Base-by-base conservation (phyloP, 768 basidiomycete species). In the Hemileccinum impolitum region DNA sequence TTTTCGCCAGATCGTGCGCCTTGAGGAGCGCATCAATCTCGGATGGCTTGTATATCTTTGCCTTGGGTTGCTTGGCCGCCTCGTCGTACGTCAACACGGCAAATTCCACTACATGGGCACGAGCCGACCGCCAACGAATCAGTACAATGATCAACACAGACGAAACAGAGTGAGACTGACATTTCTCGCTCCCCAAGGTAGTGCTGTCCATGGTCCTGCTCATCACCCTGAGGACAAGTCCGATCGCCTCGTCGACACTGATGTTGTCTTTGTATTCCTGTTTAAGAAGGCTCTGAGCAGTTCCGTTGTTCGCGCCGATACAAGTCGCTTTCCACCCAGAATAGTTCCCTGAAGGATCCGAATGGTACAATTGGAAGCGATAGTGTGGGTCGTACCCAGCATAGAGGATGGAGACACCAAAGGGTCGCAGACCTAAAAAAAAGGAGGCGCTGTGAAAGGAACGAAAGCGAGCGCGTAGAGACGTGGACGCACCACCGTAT, bases 121-220 rank as follows among this genome's bases (percentile, higher is more conserved):
- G 10, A 41, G n/a, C 21, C 30, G 36, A 34, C 41, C 35, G 43
- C 53, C 34, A 50, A 31, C 13, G 45, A 30, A 30, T 45, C 25
- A 36, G 48, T 12, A 9, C 28, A 30, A 30, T 7, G 30, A 25
- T 37, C 14, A 19, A 19, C 12, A 14, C 18, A 42, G 10, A 12
- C 23, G 21, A 39, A 3, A 67, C 87, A 3, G 30, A 7, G 8
- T 17, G 21, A 40, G 6, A 70, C 93, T 63, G 59, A 96, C 96
- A 74, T 69, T 97, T 98, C 73, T 99, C 96, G 63, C 91, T 94
- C 28, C 91, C 89, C 54, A 99, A 69, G 39, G 92, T 97, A 26
- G 95, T 97, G 54, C 91, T 94, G 64, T 99, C 96, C 95, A 99
- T 97, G 47, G 95, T 97, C 80, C 97, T 98, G 77, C 93, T 94